Evolutionary conservation across 805 yeast species (phyloP), one percentile per base, ranked within the genome.

Genomic region (Yarrowia hollandica): DNA sequence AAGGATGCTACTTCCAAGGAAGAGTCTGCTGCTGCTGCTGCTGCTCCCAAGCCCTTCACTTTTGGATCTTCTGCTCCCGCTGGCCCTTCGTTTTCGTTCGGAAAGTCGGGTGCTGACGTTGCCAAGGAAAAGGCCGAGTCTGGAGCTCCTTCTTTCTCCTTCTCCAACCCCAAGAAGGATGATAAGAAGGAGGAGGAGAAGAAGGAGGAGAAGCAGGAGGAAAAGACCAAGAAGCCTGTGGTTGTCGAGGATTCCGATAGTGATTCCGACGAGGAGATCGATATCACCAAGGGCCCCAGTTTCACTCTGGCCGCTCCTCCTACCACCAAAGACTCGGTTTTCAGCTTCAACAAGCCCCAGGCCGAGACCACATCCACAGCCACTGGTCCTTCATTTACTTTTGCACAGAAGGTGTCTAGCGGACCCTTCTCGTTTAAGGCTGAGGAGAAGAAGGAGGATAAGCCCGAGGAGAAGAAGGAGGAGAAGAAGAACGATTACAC

Each of bases 201-300:
- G 35, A 30, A 28, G 25, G 37, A 28, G 26, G 35, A 44, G 8
- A 44, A 28, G 52, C n/a, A 26, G 2, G 75, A 76, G 41, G 61
- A 77, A 12, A 60, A 12, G 26, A 44, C 21, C 62, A 62, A 21
- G 62, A 57, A 21, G 60, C 64, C 15, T 11, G 44, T 5, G 54
- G 65, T 44, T 11, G 68, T 64, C 23, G 64, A 39, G 31, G 66
- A 66, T 1, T 74, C 79, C 3, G 83, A 79, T 56, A 74, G 79
- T 1, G 84, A 81, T 42, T 76, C 81, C 0, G 88, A 83, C 30
- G 82, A 83, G 18, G 87, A 83, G 33, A 71, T 84, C 22, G 55
- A 48, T 22, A 85, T 83, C 67, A 79, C 86, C 25, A 81, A 87
- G 69, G 95, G 95, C 1, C 95, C 96, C 18, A 71, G 76, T 12